Evolutionary conservation across 2,329 filamentous ascomycete species (phyloP).

Genomic region (Beauveria scarabaeidicola): DNA sequence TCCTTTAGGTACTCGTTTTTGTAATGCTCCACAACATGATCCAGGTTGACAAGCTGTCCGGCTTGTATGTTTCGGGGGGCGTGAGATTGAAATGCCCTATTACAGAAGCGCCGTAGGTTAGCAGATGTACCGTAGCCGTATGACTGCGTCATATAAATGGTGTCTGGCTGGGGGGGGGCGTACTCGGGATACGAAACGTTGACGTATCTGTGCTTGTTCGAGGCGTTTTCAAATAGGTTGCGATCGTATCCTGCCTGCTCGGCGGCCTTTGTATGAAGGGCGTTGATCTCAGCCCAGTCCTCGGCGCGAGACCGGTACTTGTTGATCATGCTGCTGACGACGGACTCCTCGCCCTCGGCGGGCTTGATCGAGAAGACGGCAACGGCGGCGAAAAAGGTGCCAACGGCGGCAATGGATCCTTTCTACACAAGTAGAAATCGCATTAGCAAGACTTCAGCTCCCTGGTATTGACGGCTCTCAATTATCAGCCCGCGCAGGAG

Average conservation of each 20-base stretch:
- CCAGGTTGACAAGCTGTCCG: constrained; percentile 45
- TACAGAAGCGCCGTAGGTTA: constrained; percentile 13
- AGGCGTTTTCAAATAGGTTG: constrained; percentile 42
- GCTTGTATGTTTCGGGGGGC: constrained; percentile 46
- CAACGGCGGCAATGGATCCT: constrained; percentile 38
- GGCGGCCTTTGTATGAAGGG: constrained; percentile 40
- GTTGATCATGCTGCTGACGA: constrained; percentile 36
- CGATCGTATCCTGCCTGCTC: constrained; percentile 51
- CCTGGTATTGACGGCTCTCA: neutral
- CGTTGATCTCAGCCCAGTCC: constrained; percentile 44
- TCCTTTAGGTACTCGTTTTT: constrained; percentile 44
- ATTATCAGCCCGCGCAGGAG: neutral
- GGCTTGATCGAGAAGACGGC: constrained; percentile 38
- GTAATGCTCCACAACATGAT: constrained; percentile 50
- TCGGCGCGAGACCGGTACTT: constrained; percentile 39
- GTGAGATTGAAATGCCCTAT: constrained; percentile 42
- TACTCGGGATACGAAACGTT: constrained; percentile 52
- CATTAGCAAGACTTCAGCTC: neutral
- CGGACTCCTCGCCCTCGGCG: constrained; percentile 41
- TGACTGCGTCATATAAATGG: neutral
- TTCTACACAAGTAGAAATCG: constrained; percentile 26
- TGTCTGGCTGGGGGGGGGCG: constrained; percentile 21
- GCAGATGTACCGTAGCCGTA: neutral
- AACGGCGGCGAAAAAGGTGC: constrained; percentile 15
- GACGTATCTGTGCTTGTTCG: constrained; percentile 35